A percentile compares a stretch with the other conserved stretches of the same genome.
Conservation (phyloP, 495 filamentous ascomycete genomes). For the Annulohypoxylon bovei region DNA sequence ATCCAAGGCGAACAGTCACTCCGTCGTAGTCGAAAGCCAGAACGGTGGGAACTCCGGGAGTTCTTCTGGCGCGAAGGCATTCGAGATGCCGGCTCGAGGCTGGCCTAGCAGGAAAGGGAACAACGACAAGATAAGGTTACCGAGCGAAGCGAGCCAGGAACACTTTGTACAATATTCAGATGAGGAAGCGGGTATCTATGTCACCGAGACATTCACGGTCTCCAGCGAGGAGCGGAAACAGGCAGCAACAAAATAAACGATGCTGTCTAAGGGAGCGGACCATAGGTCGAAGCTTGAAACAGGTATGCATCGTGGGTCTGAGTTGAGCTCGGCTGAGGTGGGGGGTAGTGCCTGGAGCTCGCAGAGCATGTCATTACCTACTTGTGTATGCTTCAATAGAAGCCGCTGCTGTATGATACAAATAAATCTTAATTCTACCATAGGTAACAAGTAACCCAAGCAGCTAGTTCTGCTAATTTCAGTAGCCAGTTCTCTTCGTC, state of each 20-base stretch:
- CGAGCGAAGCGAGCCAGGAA: constrained; percentile 16
- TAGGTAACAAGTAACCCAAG: not conserved
- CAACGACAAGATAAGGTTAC: constrained; percentile 10
- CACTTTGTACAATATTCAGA: constrained; percentile 14
- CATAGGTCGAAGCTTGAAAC: not conserved
- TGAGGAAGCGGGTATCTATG: constrained; percentile 13
- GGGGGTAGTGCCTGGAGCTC: constrained; percentile 6
- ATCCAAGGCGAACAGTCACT: constrained; percentile 5
- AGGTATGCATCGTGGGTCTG: not conserved
- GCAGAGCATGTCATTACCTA: not conserved
- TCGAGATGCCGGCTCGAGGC: constrained; percentile 11
- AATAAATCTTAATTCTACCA: not conserved
- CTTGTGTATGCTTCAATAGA: not conserved
- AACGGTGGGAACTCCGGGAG: not conserved
- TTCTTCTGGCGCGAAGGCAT: constrained; percentile 1
- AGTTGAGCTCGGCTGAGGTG: constrained; percentile 9
- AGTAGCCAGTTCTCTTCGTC: not conserved
- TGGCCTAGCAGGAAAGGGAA: constrained; percentile 8
- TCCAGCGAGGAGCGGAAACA: constrained; percentile 12
- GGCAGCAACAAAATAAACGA: not conserved
- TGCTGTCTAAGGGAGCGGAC: not conserved
- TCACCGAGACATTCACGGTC: constrained; percentile 14
- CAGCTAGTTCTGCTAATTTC: not conserved
- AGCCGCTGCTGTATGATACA: constrained; percentile 2
- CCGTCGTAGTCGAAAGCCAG: constrained; percentile 13